These are phyloP conservation scores for Daldinia loculata DNA, from an alignment of 495 filamentous ascomycete genomes.

Conservation along the genomic window DNA sequence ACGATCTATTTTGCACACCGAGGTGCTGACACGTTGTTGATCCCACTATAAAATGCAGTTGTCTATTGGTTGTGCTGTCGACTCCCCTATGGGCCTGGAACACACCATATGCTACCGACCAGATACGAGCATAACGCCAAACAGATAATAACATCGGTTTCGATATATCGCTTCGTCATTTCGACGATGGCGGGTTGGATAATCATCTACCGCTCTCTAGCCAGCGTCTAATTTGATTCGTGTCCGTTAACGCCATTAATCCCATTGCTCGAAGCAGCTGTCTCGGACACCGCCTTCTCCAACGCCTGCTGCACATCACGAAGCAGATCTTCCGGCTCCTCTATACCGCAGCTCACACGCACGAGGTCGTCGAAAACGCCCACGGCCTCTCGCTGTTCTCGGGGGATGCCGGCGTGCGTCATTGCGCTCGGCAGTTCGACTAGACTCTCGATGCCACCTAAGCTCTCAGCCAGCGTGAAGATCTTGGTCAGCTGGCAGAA, in stretches of 20 bases:
- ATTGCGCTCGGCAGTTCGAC: conserved; percentile 92
- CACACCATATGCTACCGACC: neutral
- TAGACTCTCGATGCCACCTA: conserved; percentile 92
- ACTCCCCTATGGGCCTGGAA: neutral
- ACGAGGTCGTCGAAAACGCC: conserved; percentile 99
- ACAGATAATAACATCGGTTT: neutral
- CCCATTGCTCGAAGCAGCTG: conserved; percentile 53
- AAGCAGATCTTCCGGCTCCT: conserved; percentile 86
- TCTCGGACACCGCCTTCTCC: conserved; percentile 70
- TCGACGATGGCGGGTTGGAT: neutral
- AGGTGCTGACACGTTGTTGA: neutral
- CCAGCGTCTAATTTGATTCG: conserved; percentile 9
- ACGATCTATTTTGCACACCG: neutral
- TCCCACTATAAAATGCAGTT: neutral
- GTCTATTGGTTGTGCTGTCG: neutral
- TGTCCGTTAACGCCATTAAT: conserved; percentile 36
- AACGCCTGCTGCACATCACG: conserved; percentile 86
- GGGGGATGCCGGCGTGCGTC: conserved; percentile 96
- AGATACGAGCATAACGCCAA: neutral
- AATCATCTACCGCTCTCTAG: neutral
- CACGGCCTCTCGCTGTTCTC: conserved; percentile 85
- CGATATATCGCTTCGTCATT: neutral
- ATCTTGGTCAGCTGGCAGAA: conserved; percentile 92
- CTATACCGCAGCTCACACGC: conserved; percentile 90
- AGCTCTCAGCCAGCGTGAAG: conserved; percentile 91